These are phyloP conservation scores for Vigna angularis DNA, from an alignment of 306 rosid genomes.

Conservation along the genomic window DNA sequence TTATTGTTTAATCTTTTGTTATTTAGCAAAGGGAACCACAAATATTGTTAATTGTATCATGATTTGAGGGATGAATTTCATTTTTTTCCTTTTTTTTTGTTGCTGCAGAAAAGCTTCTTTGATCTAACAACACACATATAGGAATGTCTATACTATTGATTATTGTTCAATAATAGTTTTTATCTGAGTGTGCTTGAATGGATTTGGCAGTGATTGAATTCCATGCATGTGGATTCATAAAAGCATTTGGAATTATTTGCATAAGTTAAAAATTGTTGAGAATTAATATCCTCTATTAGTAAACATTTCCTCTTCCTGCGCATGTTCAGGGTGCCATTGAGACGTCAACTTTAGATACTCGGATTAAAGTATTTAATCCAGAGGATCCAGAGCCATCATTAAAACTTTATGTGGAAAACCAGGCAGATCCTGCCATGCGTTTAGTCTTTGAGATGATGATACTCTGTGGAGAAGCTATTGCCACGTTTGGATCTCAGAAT, in stretches of 20 bases:
- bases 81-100: neutral
- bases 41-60: constrained; percentile 1
- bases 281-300: constrained; percentile 35
- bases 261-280: constrained; percentile 16
- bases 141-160: neutral
- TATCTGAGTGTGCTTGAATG: constrained; percentile 24
- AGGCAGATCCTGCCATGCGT: constrained; percentile 95
- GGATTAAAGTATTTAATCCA: constrained; percentile 88
- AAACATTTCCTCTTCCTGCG: constrained; percentile 34
- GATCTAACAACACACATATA: neutral
- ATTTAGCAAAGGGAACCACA: constrained; percentile 5
- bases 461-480: constrained; percentile 96
- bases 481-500: constrained; percentile 77
- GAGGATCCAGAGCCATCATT: constrained; percentile 83
- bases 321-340: constrained; percentile 86
- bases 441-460: constrained; percentile 97
- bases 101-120: constrained; percentile 12
- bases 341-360: constrained; percentile 78
- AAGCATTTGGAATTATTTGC: constrained; percentile 17
- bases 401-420: constrained; percentile 91
- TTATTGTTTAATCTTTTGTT: constrained; percentile 22
- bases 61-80: neutral
- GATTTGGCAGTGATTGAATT: constrained; percentile 23
- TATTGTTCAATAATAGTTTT: neutral
- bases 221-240: constrained; percentile 1